Base-by-base conservation (phyloP, 176 grass and related monocot genomes). In the Panicum miliaceum region DNA sequence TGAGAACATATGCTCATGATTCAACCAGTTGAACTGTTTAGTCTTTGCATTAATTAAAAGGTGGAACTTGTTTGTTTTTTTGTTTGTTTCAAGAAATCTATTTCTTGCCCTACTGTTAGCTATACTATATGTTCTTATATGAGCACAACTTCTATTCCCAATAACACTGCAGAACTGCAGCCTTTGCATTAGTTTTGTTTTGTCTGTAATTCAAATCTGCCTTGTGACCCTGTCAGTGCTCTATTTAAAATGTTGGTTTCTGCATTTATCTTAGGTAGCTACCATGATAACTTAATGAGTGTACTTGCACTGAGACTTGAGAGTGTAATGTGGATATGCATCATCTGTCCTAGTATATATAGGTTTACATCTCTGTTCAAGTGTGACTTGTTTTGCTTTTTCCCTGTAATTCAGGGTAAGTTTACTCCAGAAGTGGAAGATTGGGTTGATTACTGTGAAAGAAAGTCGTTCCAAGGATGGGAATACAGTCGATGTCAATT, bases 341-440 rank as follows among this genome's bases (percentile, higher is more conserved):
- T 65, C 58, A 41, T 45, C 60, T 2, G 5, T 4, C 2, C 1
- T 43, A 6, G 1, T 64, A 22, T 12, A 0, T 25, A 16, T 36
- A 50, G 9, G 32, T 3, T 61, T 64, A 2, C 54, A 62, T 76
- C 0, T 76, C 0, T 29, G 0, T 41, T 22, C 0, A 3, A 19
- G 3, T 5, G 46, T 46, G 23, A 27, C 5, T 68, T 12, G 26
- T 15, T 6, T 4, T 15, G 10, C 3, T 62, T 41, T 50, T 41
- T 60, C 48, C 25, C 3, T 78, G 63, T n/a, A 15, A 75, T 73
- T 73, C 84, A 90, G 89, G 54, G 75, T 56, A 76, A 97, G 94
- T 65, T 79, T 92, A 51, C 73, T 93, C 64, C 85, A 82, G 16
- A 78, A 37, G 38, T 92, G 91, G 94, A 90, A 90, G 88, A 35